These are phyloP conservation scores for Cajanus cajan DNA, from an alignment of 306 rosid species.

Conservation along the genomic window DNA sequence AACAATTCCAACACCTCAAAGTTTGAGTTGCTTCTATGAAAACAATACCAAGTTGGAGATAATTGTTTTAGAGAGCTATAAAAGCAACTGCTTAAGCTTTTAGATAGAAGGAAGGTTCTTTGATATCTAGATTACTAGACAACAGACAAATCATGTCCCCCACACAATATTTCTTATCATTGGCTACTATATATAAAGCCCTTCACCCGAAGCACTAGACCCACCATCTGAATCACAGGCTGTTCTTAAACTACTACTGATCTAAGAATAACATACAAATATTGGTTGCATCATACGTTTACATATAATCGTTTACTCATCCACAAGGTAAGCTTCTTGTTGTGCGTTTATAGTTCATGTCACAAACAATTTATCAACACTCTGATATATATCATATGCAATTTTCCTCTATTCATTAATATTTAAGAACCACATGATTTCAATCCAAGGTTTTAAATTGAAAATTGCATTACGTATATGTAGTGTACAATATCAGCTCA, in stretches of 20 bases:
- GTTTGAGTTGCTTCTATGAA: too few relatives aligned
- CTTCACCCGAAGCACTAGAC: constrained; percentile 32
- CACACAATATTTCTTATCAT: constrained; percentile 24
- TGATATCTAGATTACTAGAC: constrained; percentile 34
- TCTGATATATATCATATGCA: neutral
- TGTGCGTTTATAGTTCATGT: neutral
- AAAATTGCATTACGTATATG: neutral
- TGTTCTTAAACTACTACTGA: constrained; percentile 20
- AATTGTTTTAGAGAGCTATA: too few relatives aligned
- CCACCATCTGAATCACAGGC: constrained; percentile 43
- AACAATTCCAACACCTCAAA: too few relatives aligned
- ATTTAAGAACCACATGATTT: constrained; percentile 1
- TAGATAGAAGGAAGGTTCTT: neutral
- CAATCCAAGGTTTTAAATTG: constrained; percentile 1
- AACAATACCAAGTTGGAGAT: too few relatives aligned
- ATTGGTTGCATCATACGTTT: constrained; percentile 8
- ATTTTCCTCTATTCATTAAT: neutral
- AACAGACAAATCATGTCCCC: constrained; percentile 41
- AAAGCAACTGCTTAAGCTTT: neutral
- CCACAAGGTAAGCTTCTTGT: constrained; percentile 40
- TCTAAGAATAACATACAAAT: constrained; percentile 21
- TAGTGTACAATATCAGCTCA: neutral
- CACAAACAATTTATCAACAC: neutral
- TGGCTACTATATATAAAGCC: constrained; percentile 59
- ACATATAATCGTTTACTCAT: neutral